phyloP scores from a whole-genome alignment of 176 grass and related monocot genomes.

The Pharus latifolius region DNA sequence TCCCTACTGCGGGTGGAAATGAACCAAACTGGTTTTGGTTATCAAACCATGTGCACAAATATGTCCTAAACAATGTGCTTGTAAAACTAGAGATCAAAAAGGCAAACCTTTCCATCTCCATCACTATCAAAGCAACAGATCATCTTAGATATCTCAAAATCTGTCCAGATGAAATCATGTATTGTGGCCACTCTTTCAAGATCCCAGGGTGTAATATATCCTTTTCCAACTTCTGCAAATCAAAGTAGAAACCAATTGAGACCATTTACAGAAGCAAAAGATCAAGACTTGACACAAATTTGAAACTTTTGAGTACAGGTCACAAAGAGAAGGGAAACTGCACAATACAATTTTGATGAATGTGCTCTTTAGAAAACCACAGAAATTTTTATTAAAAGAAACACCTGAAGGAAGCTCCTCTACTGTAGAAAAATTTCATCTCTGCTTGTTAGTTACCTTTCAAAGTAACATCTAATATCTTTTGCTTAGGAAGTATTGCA shows the following conservation, averaged over 20 bases:
- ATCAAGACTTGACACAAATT: neutral
- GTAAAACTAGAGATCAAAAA: neutral
- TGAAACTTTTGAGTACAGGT: neutral
- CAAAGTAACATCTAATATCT: neutral
- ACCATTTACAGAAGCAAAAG: constrained; percentile 6
- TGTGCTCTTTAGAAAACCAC: neutral
- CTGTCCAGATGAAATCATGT: constrained; percentile 88
- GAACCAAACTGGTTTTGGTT: neutral
- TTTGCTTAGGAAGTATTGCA: neutral
- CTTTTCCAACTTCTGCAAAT: constrained; percentile 72
- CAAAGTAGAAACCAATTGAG: neutral
- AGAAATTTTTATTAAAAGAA: neutral
- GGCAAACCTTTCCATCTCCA: constrained; percentile 70
- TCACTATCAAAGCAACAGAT: constrained; percentile 75
- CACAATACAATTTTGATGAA: neutral
- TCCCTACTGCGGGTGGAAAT: neutral
- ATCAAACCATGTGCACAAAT: neutral
- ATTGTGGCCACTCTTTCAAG: constrained; percentile 64
- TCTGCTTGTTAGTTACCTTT: neutral
- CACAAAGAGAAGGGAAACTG: neutral
- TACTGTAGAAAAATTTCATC: neutral
- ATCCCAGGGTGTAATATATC: constrained; percentile 68
- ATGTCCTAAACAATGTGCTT: neutral
- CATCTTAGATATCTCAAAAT: constrained; percentile 76
- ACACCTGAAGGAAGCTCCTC: neutral